Percentiles rank a stretch among this genome's conserved stretches.
phyloP scores from a whole-genome alignment of 2,329 filamentous ascomycete genomes.

The Neodidymelliopsis sp. region DNA sequence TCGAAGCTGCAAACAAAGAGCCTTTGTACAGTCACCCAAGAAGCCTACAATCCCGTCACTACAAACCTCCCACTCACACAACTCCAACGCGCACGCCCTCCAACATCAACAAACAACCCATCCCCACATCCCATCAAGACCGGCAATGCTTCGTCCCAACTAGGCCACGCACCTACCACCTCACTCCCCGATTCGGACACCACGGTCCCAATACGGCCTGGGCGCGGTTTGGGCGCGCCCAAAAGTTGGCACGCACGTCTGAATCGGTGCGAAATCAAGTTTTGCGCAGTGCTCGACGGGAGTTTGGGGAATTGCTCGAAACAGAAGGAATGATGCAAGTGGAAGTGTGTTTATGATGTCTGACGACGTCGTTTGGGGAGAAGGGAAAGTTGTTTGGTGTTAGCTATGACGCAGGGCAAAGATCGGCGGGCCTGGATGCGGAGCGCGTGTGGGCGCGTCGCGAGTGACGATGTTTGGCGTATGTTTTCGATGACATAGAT shows the following conservation, averaged over 20 bases:
- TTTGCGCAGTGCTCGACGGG: constrained; percentile 13
- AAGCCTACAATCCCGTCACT: too few species aligned
- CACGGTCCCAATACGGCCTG: constrained; percentile 4
- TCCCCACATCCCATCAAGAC: constrained; percentile 15
- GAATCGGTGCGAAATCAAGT: constrained; percentile 13
- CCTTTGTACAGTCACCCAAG: too few species aligned
- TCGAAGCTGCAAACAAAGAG: too few species aligned
- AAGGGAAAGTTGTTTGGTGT: not conserved
- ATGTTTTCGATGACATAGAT: too few species aligned
- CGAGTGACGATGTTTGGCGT: too few species aligned
- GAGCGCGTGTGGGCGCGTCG: too few species aligned
- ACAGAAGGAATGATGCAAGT: constrained; percentile 2
- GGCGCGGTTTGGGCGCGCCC: not conserved
- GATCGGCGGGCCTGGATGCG: too few species aligned
- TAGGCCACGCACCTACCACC: not conserved
- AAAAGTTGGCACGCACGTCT: constrained; percentile 12
- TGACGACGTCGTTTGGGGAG: too few species aligned
- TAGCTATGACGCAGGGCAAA: not conserved
- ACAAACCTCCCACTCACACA: too few species aligned
- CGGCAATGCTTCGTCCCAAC: constrained; percentile 3
- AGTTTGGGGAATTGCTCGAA: constrained; percentile 5
- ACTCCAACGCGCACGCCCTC: too few species aligned
- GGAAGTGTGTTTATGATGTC: not conserved
- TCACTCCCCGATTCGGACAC: not conserved
- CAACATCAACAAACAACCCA: too few species aligned